Base-by-base conservation (phyloP, 345 rosid species). In the Mangifera indica region DNA sequence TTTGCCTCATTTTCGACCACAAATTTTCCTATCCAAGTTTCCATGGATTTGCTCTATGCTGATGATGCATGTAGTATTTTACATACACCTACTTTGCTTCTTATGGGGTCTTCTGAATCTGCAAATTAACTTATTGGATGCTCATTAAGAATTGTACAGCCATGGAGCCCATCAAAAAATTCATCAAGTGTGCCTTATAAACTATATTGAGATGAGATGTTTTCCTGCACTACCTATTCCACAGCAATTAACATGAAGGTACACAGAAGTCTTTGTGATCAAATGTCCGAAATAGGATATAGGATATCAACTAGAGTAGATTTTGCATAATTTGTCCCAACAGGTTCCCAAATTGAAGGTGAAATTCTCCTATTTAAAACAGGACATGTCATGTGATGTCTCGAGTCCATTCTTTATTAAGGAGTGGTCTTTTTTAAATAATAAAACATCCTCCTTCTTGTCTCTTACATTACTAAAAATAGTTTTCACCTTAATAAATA, bases 301-400 rank as follows among this genome's bases (percentile, higher is more conserved):
- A n/a, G n/a, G n/a, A n/a, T n/a, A n/a, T n/a, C n/a, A n/a, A n/a
- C n/a, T n/a, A n/a, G n/a, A n/a, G n/a, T n/a, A n/a, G n/a, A n/a
- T n/a, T 29, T 29, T 29, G 24, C 10, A 26, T 3, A 15, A 18
- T 26, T 20, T 57, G 44, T 57, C 63, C 22, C 25, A 37, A 12
- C 53, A 37, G 7, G 9, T 5, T 37, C 42, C 42, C 42, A 6
- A 37, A 37, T 37, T 5, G 42, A 37, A 37, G 7, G 8, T 37
- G 10, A 37, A 37, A 29, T 37, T 37, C 7, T 26, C 22, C 7
- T 14, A 37, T 68, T 69, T 53, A 60, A 60, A 21, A 62, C 2
- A 66, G 66, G 78, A 79, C 82, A 82, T 37, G 11, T 32, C 85
- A 78, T 73, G 85, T 82, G 85, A 63, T 17, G 29, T 32, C 67